Conservation (phyloP, 192 early-diverging fungal species). For the Neocallimastix lanati region DNA sequence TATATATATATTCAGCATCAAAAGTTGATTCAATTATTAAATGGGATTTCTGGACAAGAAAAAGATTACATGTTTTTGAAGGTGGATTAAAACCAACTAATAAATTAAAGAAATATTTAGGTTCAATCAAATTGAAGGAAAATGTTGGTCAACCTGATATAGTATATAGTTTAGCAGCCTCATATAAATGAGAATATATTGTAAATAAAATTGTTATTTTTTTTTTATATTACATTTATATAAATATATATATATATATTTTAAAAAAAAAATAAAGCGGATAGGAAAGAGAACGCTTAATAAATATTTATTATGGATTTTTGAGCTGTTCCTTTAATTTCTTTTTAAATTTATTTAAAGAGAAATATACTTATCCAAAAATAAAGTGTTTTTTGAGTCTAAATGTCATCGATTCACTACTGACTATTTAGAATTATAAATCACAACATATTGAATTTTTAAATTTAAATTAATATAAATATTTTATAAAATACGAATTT, state of each 20-base stretch:
- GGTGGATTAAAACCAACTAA: conserved; percentile 60
- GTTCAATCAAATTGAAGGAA: conserved; percentile 1
- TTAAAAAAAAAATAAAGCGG: too few relatives aligned
- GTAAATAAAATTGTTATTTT: too few relatives aligned
- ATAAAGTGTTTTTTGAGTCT: background rate
- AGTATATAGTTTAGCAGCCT: conserved; percentile 17
- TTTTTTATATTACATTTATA: too few relatives aligned
- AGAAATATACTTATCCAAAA: background rate
- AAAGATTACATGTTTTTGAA: conserved; percentile 41
- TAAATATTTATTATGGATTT: conserved; percentile 1
- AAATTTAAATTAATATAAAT: too few relatives aligned
- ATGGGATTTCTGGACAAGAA: conserved; percentile 59
- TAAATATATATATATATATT: too few relatives aligned
- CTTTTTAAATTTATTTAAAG: background rate
- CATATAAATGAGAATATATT: conserved; percentile 26
- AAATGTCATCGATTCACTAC: background rate
- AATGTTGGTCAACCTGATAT: conserved; percentile 27
- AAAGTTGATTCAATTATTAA: conserved; percentile 90
- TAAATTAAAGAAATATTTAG: conserved; percentile 6
- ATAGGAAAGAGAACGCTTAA: background rate
- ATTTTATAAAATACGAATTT: too few relatives aligned
- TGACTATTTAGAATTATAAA: background rate
- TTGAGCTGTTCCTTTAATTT: conserved; percentile 18
- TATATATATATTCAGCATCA: conserved; percentile 58
- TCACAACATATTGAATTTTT: background rate